These are phyloP conservation scores for Euphorbia schlechtendalii DNA, from an alignment of 441 rosid species.

Conservation along the genomic window DNA sequence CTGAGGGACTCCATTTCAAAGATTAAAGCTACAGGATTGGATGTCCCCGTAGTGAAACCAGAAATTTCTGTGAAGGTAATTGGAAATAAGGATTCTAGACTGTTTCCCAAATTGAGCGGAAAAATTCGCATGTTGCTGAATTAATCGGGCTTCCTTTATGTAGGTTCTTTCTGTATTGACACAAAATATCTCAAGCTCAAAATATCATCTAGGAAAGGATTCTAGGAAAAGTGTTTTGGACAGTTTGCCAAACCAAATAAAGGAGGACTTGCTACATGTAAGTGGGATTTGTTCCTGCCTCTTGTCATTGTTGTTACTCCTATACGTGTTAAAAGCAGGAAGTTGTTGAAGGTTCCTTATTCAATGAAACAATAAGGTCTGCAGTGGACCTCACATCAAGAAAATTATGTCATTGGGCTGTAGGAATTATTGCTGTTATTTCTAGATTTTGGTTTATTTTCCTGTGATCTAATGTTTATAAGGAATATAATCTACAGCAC, in stretches of 20 bases:
- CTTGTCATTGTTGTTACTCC: neutral
- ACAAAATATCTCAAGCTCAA: constrained; percentile 67
- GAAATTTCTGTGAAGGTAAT: constrained; percentile 70
- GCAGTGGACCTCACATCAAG: constrained; percentile 6
- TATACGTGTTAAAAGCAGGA: neutral
- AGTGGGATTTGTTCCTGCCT: constrained; percentile 23
- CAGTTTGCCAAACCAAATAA: constrained; percentile 57
- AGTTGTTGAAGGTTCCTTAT: neutral
- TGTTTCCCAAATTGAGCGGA: neutral
- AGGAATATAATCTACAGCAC: constrained; percentile 42
- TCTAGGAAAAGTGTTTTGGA: constrained; percentile 70
- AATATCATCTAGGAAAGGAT: constrained; percentile 63
- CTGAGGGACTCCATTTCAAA: constrained; percentile 58
- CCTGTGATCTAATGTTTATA: constrained; percentile 23
- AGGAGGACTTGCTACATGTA: constrained; percentile 73
- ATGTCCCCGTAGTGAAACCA: constrained; percentile 58
- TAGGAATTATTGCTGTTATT: constrained; percentile 9
- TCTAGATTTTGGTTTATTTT: constrained; percentile 21
- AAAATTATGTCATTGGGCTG: constrained; percentile 2
- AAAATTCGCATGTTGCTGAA: constrained; percentile 12
- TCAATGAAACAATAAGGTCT: constrained; percentile 3
- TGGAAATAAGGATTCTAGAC: neutral
- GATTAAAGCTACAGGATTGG: constrained; percentile 48
- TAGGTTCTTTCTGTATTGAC: constrained; percentile 80
- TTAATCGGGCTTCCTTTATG: constrained; percentile 14